Base-by-base conservation (phyloP, 225 moss, liverwort and hornwort genomes). In the Pleurozium schreberi region DNA sequence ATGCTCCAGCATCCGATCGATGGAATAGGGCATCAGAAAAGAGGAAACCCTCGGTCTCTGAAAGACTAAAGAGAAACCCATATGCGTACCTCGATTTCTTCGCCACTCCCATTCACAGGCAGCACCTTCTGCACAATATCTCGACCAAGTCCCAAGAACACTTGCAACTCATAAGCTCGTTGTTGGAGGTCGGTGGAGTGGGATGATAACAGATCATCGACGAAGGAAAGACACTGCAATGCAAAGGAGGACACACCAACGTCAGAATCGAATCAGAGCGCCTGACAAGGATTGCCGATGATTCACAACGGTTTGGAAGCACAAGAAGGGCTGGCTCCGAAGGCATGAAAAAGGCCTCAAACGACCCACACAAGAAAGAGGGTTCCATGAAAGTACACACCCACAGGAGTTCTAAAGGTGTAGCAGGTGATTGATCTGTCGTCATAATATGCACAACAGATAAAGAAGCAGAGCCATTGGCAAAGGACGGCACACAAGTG, bases 141-240 rank as follows among this genome's bases (percentile, higher is more conserved):
- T 45, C 85, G 91, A 90, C 81, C 90, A 74, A 99, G 96, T 49
- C 75, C 92, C 91, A 99, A 93, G 63, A 99, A 94, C 36, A 94
- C 89, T 89, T 96, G 97, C 81, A 99, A 95, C 91, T 99, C 99
- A 87, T 99, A 99, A 58, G 99, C 97, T 76, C 99, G 95, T 88
- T 99, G 99, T 85, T 99, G 99, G 43, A 99, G 90, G 93, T 99
- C 99, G 64, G 99, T 99, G 58, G 95, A 99, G 93, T 99, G 96
- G 53, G 99, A 97, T 86, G 96, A 94, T 81, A 95, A 93, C 42
- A 99, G 95, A 67, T 95, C 99, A 60, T 99, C 95, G 50, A 97
- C 92, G 84, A 99, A 96, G 50, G 96, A 89, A 82, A 89, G 94
- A 88, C 94, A 96, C 99, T 98, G 94, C 87, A 80, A 88, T 36